phyloP scores from a whole-genome alignment of 768 basidiomycete genomes.

The Boletellus ananiceps region DNA sequence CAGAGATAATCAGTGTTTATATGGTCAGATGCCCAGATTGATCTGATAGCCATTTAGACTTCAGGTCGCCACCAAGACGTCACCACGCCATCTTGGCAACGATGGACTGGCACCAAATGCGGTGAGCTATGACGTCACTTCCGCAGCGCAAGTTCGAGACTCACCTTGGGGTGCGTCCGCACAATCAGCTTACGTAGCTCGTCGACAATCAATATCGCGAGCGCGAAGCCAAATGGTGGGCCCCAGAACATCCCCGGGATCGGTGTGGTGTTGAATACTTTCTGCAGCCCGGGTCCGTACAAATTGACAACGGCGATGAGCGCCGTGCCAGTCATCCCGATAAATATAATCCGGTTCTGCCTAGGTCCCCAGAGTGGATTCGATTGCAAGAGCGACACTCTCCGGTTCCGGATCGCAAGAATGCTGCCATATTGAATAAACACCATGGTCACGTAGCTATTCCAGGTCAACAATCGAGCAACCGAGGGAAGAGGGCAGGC shows the following conservation, averaged over 20 bases:
- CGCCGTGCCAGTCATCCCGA: conserved; percentile 38
- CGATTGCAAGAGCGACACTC: conserved; percentile 39
- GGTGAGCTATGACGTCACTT: conserved; percentile 8
- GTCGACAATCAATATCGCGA: conserved; percentile 39
- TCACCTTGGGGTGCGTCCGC: conserved; percentile 40
- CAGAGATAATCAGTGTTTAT: no score
- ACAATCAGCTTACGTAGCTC: conserved; percentile 44
- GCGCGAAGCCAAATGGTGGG: conserved; percentile 41
- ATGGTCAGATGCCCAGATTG: not conserved
- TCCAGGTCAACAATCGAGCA: not conserved
- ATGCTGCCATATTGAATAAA: conserved; percentile 42
- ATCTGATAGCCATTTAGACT: not conserved
- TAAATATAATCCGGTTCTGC: conserved; percentile 36
- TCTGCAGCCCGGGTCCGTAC: conserved; percentile 42
- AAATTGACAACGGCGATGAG: conserved; percentile 42
- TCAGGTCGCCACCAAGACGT: not conserved
- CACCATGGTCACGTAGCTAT: conserved; percentile 46
- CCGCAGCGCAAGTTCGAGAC: not conserved
- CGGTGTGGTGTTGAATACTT: conserved; percentile 39
- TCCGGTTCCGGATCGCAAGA: conserved; percentile 41
- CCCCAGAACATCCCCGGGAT: conserved; percentile 48
- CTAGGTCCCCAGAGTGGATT: conserved; percentile 47
- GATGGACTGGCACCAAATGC: conserved; percentile 25
- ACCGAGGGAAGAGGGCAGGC: conserved; percentile 7
- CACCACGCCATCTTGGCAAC: conserved; percentile 39